Conservation (phyloP, 2,329 filamentous ascomycete genomes). For the Calonectria leucothoes region DNA sequence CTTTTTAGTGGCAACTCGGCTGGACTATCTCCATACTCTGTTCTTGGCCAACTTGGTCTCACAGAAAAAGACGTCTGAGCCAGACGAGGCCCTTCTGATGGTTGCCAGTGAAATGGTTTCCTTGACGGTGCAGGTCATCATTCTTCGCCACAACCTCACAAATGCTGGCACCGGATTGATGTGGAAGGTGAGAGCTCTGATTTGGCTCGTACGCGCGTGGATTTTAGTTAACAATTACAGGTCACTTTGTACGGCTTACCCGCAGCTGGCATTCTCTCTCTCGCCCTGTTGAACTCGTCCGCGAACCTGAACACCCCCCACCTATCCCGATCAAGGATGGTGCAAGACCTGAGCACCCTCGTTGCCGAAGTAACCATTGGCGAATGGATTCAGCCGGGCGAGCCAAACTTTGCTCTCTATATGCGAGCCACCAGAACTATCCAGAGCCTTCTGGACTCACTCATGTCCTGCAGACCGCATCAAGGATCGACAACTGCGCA, state of each 20-base stretch:
- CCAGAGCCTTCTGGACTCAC: conserved; percentile 24
- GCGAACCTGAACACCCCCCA: background rate
- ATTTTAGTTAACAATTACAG: background rate
- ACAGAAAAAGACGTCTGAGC: conserved; percentile 12
- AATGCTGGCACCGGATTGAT: conserved; percentile 27
- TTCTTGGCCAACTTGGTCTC: conserved; percentile 22
- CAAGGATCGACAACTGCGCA: background rate
- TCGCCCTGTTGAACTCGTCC: conserved; percentile 19
- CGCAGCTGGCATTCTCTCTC: conserved; percentile 26
- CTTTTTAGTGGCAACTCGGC: conserved; percentile 22
- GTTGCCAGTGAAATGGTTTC: conserved; percentile 27
- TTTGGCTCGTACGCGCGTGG: background rate
- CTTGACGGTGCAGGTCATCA: conserved; percentile 25
- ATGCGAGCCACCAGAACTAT: conserved; percentile 29
- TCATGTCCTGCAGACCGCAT: conserved; percentile 2
- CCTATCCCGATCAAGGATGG: conserved; percentile 14
- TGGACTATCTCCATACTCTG: conserved; percentile 27
- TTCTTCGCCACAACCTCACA: conserved; percentile 23
- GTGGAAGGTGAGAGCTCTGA: conserved; percentile 24
- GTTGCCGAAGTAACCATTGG: conserved; percentile 26
- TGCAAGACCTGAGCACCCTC: conserved; percentile 29
- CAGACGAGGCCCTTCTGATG: conserved; percentile 12
- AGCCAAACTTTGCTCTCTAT: conserved; percentile 33
- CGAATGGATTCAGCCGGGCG: conserved; percentile 22
- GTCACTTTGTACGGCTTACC: conserved; percentile 29